These are phyloP conservation scores for Podospora pseudocomata DNA, from an alignment of 495 filamentous ascomycete species.

Conservation along the genomic window DNA sequence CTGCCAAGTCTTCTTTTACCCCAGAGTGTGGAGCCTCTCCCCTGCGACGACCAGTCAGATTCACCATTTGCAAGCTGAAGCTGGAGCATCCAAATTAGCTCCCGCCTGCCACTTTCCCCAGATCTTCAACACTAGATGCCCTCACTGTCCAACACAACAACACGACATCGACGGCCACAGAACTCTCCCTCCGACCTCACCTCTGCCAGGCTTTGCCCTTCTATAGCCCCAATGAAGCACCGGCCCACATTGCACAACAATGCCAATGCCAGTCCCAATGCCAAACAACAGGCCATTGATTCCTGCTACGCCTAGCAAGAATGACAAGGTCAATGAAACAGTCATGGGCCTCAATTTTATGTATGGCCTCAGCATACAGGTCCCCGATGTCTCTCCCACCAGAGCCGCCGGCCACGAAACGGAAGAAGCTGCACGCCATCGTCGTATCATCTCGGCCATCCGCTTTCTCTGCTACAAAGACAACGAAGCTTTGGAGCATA, in stretches of 20 bases:
- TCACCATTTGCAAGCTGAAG: not conserved
- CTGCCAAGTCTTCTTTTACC: not conserved
- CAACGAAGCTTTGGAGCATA: constrained; percentile 8
- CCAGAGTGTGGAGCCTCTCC: not conserved
- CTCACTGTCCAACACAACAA: not conserved
- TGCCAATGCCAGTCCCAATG: constrained; percentile 5
- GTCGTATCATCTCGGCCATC: constrained; percentile 21
- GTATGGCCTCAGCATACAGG: constrained; percentile 22
- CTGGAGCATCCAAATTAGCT: not conserved
- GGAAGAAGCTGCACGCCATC: constrained; percentile 3
- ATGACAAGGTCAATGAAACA: constrained; percentile 7
- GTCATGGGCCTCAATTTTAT: constrained; percentile 24
- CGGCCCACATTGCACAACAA: not conserved
- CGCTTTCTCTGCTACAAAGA: constrained; percentile 20
- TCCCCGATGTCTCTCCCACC: constrained; percentile 23
- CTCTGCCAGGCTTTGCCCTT: not conserved
- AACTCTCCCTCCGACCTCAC: not conserved
- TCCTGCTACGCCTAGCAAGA: constrained; percentile 22
- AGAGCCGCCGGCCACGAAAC: constrained; percentile 17
- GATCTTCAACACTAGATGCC: not conserved
- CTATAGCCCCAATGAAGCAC: not conserved
- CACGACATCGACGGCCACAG: not conserved
- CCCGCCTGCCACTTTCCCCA: not conserved
- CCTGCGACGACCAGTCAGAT: not conserved
- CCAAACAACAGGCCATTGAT: not conserved